Base-by-base conservation (phyloP, 2,329 filamentous ascomycete genomes). In the Trichocomaceae sp. region DNA sequence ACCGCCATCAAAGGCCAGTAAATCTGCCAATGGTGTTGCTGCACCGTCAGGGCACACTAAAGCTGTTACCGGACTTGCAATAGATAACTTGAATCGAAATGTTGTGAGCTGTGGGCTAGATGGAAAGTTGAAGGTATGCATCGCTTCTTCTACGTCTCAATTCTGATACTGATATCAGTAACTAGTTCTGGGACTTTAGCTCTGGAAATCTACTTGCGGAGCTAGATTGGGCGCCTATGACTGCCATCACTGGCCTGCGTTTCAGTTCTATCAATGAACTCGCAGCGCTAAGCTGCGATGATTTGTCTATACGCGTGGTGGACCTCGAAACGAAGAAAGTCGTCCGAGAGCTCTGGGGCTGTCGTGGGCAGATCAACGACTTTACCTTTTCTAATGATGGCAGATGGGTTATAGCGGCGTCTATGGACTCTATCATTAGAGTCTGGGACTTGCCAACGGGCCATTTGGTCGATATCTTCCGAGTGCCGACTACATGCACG, bases 371-470 rank as follows among this genome's bases (percentile, higher is more conserved):
- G 54, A 85, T 93, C 61, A 90, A 87, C 64, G 88, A 93, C 70
- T 85, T 91, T 57, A 86, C 83, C 64, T 97, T 99, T 73, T 97
- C 92, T 2, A 88, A 85, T 61, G 91, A 97, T 68, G 92, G 92
- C 8, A 83, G 90, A 55, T 99, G 93, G 93, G 84, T 99, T 61
- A 83, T 96, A 55, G 89, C 90, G 20, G 87, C 90, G 12, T 90
- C 90, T 0, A 85, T 87, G 64, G 89, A 95, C 66, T 83, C 84
- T 1, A 76, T 90, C 5, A 77, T 96, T 50, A 83, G 93, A 42
- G 83, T 97, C 7, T 99, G 93, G 90, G 95, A 99, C 74, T 77
- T 99, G 26, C 90, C 93, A 0, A 99, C 95, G 0, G 92, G 90
- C 23, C 92, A 99, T 72, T 79, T 99, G 13, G 93, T 99, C 59